phyloP scores from a whole-genome alignment of 176 grass and related monocot species.

The Miscanthus lutarioriparius region DNA sequence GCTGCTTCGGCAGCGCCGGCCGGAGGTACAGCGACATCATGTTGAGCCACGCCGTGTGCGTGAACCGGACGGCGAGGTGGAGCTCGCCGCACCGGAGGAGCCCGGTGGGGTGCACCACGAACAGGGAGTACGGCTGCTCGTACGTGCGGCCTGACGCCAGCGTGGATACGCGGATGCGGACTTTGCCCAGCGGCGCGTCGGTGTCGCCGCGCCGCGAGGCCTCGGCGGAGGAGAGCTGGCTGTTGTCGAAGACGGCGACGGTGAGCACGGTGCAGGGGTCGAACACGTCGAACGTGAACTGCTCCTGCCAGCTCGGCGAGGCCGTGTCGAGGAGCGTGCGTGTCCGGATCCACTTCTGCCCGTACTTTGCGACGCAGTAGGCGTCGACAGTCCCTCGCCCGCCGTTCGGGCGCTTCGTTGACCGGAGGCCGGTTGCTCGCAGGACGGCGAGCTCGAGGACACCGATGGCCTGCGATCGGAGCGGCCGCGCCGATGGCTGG shows the following conservation, averaged over 20 bases:
- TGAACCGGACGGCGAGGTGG: slow-evolving; percentile 46
- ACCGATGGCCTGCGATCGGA: neutral
- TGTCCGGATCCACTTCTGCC: slow-evolving; percentile 67
- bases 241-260: slow-evolving; percentile 48
- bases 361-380: slow-evolving; percentile 83
- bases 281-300: slow-evolving; percentile 50
- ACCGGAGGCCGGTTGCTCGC: neutral
- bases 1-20: slow-evolving; percentile 25
- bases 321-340: slow-evolving; percentile 31
- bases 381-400: slow-evolving; percentile 33
- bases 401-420: neutral
- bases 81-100: slow-evolving; percentile 39
- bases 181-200: slow-evolving; percentile 24
- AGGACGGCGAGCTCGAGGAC: slow-evolving; percentile 16
- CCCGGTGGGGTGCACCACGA: neutral
- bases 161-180: slow-evolving; percentile 44
- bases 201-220: neutral
- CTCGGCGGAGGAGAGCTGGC: slow-evolving; percentile 1
- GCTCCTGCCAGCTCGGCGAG: slow-evolving; percentile 42
- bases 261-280: slow-evolving; percentile 54
- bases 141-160: slow-evolving; percentile 14
- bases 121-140: slow-evolving; percentile 14
- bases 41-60: slow-evolving; percentile 20
- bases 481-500: slow-evolving; percentile 28
- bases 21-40: slow-evolving; percentile 17